Conservation (phyloP, 2,329 filamentous ascomycete genomes). For the Fonsecaea pugnacius region DNA sequence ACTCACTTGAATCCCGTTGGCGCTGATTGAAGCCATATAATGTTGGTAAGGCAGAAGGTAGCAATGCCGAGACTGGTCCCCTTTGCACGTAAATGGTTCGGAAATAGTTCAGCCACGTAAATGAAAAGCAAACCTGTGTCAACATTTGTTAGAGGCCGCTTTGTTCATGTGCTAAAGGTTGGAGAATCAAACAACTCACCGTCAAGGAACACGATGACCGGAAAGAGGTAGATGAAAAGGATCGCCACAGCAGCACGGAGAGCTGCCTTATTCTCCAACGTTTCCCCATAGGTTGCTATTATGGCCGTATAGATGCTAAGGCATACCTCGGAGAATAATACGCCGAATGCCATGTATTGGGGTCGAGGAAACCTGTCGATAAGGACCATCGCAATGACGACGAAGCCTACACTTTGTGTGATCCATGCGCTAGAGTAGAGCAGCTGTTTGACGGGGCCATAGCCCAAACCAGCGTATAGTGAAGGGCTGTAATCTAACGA, state of each 20-base stretch:
- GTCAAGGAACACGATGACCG: no score
- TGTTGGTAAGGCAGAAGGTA: constrained; percentile 8
- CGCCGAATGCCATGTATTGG: constrained; percentile 36
- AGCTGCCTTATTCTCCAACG: no score
- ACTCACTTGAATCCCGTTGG: constrained; percentile 26
- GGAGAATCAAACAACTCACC: no score
- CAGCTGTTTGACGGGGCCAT: background rate
- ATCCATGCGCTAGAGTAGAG: background rate
- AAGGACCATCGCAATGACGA: constrained; percentile 19
- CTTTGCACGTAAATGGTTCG: constrained; percentile 21
- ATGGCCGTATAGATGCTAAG: no score
- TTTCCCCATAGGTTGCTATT: no score
- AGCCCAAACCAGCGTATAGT: background rate
- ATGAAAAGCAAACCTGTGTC: constrained; percentile 5
- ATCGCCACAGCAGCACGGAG: no score
- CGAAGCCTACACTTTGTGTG: constrained; percentile 25
- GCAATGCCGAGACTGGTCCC: constrained; percentile 19
- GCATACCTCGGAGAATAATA: no score
- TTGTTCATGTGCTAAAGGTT: no score
- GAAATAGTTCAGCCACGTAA: constrained; percentile 23
- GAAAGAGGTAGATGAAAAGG: no score
- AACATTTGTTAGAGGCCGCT: no score
- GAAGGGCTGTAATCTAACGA: background rate
- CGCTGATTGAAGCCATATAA: constrained; percentile 12
- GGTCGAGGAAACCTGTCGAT: constrained; percentile 26